Base-by-base conservation (phyloP, 768 basidiomycete species). In the Lanmaoa rubissima region DNA sequence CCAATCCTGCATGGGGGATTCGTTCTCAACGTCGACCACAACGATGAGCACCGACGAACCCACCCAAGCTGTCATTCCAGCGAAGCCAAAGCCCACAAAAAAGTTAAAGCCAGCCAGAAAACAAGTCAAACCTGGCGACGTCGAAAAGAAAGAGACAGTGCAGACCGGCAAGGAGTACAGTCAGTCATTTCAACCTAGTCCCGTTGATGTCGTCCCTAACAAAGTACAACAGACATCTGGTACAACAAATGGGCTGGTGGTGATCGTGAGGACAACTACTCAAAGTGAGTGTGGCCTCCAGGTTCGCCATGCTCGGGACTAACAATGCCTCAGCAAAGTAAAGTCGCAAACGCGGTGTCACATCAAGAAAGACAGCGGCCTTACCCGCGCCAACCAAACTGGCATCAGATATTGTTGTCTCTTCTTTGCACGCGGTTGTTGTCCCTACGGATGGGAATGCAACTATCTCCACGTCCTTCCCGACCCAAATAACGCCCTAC, bases 191-290 rank as follows among this genome's bases (percentile, higher is more conserved):
- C 38, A 24, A 5, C n/a, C 4, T 14, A 1, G 4, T 36, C 10
- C 32, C 31, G 38, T 52, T 21, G 45, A 44, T n/a, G 34, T 16
- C 10, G 49, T 45, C 9, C 38, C 59, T 67, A 35, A 63, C 45
- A 24, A 17, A 5, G 32, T 48, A 63, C 51, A 35, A 61, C 57
- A 90, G 91, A 99, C 74, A 90, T 96, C 50, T 99, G 97, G 96
- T 98, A 96, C 71, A 94, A 98, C 74, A 96, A 97, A 76, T 98
- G 96, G 96, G 97, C 97, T n/a, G 97, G 97, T 52, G 97, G 96
- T 54, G 97, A 99, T 71, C 84, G 93, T 32, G 97, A 98, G 72
- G 96, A 99, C 70, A 89, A 84, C 55, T 94, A 98, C 70, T 95
- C 94, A 36, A 96, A 94, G 94, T 94, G 61, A 55, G 88, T 78